These are phyloP conservation scores for Alternaria conjuncta DNA, from an alignment of 2,329 filamentous ascomycete species.

Conservation along the genomic window DNA sequence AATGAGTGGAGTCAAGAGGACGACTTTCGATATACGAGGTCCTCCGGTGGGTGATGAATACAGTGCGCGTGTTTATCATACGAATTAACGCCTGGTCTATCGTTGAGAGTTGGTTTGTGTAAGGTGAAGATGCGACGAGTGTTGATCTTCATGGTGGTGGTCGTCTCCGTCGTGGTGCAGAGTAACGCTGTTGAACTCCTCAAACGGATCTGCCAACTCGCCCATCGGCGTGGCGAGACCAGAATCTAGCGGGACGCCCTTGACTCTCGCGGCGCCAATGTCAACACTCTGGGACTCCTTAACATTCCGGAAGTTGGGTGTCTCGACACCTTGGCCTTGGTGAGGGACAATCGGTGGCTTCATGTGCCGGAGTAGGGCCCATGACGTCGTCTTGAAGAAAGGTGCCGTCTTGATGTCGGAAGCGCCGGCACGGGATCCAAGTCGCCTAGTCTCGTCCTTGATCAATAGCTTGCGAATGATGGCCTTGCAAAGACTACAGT, in stretches of 20 bases:
- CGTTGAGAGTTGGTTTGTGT: conserved; percentile 34
- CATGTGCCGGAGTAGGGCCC: conserved; percentile 96
- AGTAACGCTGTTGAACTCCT: conserved; percentile 98
- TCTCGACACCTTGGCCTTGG: conserved; percentile 88
- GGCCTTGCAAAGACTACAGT: conserved; percentile 84
- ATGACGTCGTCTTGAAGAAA: conserved; percentile 95
- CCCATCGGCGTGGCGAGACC: conserved; percentile 83
- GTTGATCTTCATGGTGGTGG: conserved; percentile 48
- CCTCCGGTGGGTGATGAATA: conserved; percentile 13
- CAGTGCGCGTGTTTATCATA: neutral
- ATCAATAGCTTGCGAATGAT: conserved; percentile 95
- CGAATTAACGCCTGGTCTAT: conserved; percentile 10
- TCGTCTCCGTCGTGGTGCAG: conserved; percentile 95
- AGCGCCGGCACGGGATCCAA: conserved; percentile 92
- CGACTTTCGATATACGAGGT: conserved; percentile 25
- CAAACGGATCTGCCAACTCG: conserved; percentile 87
- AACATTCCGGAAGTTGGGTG: conserved; percentile 95
- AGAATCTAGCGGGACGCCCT: conserved; percentile 86
- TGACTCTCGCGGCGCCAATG: conserved; percentile 63
- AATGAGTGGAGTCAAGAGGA: conserved; percentile 42
- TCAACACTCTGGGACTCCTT: conserved; percentile 98
- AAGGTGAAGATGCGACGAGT: conserved; percentile 27
- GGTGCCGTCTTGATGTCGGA: conserved; percentile 96
- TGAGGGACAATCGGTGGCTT: conserved; percentile 97
- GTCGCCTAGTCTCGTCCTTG: conserved; percentile 93